Base-by-base conservation (phyloP, 1,284 basidiomycete genomes). In the Salmacisia buchloeana region DNA sequence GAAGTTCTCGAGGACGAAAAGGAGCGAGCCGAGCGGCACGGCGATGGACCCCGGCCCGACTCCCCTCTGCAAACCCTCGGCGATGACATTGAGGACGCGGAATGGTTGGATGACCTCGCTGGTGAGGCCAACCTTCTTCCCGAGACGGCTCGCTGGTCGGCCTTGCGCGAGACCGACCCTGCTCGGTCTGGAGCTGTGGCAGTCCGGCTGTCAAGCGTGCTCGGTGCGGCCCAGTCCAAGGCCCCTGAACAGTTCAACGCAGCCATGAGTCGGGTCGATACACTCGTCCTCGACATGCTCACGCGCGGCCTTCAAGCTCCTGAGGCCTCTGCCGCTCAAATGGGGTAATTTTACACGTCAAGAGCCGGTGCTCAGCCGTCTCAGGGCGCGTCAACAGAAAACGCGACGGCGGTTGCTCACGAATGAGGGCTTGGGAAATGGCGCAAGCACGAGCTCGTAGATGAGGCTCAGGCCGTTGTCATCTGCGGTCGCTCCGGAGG, bases 241-340 rank as follows among this genome's bases (percentile, higher is more conserved):
- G 63, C 63, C 45, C 63, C 69, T 1, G 56, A 27, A 3, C 33
- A 29, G 0, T 69, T 79, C 27, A 52, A 62, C 4, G 57, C 54
- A 12, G 63, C 65, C 23, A 58, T 77, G 35, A 35, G 58, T 15
- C 56, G 35, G 3, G 72, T 78, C 60, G 77, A 79, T 62, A 70
- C 72, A 15, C 54, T 78, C 13, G 69, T 79, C 1, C 64, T 79
- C 33, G 71, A 77, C 34, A 67, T 76, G 60, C 68, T 79, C 5
- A 59, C 31, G 58, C 36, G 31, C 18, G 58, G 31, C 27, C 38
- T 59, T 23, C 34, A 59, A 21, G 49, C 27, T n/a, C n/a, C n/a
- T n/a, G n/a, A n/a, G n/a, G n/a, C n/a, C n/a, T n/a, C n/a, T n/a
- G n/a, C n/a, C n/a, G n/a, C n/a, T n/a, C n/a, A n/a, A n/a, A n/a